A percentile compares a stretch with the other conserved stretches of the same genome.
Conservation (phyloP, 2,329 filamentous ascomycete species). For the Ophidiomyces ophidiicola region DNA sequence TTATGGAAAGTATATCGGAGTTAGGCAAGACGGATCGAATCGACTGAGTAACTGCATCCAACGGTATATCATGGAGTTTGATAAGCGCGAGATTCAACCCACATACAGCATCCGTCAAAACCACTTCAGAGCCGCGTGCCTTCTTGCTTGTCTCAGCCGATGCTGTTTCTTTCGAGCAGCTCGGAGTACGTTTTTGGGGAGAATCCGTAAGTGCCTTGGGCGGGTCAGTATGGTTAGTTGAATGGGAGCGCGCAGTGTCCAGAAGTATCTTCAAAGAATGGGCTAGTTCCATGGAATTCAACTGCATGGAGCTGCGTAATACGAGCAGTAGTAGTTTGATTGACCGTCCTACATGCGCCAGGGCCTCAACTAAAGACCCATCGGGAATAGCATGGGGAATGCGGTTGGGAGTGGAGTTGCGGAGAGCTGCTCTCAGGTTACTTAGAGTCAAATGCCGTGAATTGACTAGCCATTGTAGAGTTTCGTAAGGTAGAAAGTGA, state of each 20-base stretch:
- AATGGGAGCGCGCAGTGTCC: constrained; percentile 27
- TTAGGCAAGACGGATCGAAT: constrained; percentile 30
- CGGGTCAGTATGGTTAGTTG: constrained; percentile 24
- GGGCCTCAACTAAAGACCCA: constrained; percentile 30
- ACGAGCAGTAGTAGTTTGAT: constrained; percentile 28
- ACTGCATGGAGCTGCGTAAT: constrained; percentile 25
- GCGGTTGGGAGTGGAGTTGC: constrained; percentile 24
- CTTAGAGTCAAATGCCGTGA: constrained; percentile 28
- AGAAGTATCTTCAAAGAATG: constrained; percentile 31
- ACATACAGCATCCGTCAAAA: constrained; percentile 27
- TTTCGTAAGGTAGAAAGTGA: constrained; percentile 27
- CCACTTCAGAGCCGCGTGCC: constrained; percentile 10
- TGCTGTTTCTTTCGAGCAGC: constrained; percentile 10
- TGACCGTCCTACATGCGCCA: constrained; percentile 31
- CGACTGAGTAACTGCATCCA: constrained; percentile 22
- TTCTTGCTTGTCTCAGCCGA: constrained; percentile 14
- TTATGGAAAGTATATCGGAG: constrained; percentile 29
- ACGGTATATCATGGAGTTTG: constrained; percentile 27
- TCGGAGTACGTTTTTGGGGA: constrained; percentile 14
- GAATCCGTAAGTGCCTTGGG: constrained; percentile 24
- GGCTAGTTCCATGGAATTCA: constrained; percentile 31
- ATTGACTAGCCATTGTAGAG: constrained; percentile 33
- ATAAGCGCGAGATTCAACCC: constrained; percentile 29
- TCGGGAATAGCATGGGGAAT: constrained; percentile 28
- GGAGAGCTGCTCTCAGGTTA: constrained; percentile 32